These are phyloP conservation scores for Aspergillus novoparasiticus DNA, from an alignment of 2,329 filamentous ascomycete species.

Conservation along the genomic window DNA sequence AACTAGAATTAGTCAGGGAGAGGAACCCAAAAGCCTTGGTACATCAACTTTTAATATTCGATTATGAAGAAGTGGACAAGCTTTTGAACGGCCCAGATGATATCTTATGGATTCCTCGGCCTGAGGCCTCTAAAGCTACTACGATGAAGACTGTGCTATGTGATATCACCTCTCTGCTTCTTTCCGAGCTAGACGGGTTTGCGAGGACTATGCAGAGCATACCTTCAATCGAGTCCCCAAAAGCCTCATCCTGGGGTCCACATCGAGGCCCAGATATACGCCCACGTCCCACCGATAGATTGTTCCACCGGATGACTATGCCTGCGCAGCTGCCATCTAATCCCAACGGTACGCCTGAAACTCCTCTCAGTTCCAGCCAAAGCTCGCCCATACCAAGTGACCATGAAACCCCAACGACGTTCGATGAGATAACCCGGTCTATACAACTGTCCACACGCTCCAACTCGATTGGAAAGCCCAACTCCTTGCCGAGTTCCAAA, in stretches of 20 bases:
- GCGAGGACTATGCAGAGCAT: slow-evolving; percentile 73
- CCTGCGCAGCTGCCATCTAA: slow-evolving; percentile 60
- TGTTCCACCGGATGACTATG: slow-evolving; percentile 77
- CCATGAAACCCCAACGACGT: slow-evolving; percentile 55
- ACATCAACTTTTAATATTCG: slow-evolving; percentile 79
- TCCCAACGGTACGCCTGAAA: slow-evolving; percentile 35
- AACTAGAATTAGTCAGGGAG: slow-evolving; percentile 71
- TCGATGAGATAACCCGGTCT: slow-evolving; percentile 54
- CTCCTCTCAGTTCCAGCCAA: slow-evolving; percentile 42
- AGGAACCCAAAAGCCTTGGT: slow-evolving; percentile 75
- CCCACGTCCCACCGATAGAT: slow-evolving; percentile 56
- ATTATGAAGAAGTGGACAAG: slow-evolving; percentile 61
- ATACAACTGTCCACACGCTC: slow-evolving; percentile 43
- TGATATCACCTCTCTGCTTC: slow-evolving; percentile 71
- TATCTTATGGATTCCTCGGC: slow-evolving; percentile 70
- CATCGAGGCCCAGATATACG: slow-evolving; percentile 54
- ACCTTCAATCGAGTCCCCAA: slow-evolving; percentile 77
- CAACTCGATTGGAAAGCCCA: slow-evolving; percentile 40
- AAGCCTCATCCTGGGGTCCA: slow-evolving; percentile 47
- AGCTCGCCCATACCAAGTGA: slow-evolving; percentile 39
- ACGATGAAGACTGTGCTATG: slow-evolving; percentile 82
- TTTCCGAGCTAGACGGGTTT: slow-evolving; percentile 74
- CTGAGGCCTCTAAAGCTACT: slow-evolving; percentile 69
- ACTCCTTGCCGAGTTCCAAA: slow-evolving; percentile 48
- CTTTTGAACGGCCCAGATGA: slow-evolving; percentile 63